Conservation (phyloP, 2,329 filamentous ascomycete species). For the Phaeosphaeriaceae sp. region DNA sequence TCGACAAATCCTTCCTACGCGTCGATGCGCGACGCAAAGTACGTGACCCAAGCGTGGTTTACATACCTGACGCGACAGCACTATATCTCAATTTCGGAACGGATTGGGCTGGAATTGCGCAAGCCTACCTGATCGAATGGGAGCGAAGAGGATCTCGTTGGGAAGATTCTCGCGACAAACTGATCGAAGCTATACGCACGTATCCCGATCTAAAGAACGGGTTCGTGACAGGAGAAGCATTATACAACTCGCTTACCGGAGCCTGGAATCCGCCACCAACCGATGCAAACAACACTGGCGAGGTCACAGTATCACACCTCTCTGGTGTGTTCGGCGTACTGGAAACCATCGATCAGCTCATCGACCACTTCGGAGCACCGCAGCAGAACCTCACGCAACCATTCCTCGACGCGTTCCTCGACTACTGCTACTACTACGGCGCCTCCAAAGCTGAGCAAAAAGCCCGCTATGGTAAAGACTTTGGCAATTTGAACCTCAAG, state of each 20-base stretch:
- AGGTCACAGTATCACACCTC: slow-evolving; percentile 62
- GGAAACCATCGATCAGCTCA: slow-evolving; percentile 64
- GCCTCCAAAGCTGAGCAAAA: slow-evolving; percentile 59
- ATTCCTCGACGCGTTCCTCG: slow-evolving; percentile 64
- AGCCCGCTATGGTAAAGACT: slow-evolving; percentile 60
- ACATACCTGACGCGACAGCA: slow-evolving; percentile 49
- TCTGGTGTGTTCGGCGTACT: slow-evolving; percentile 65
- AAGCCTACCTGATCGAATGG: slow-evolving; percentile 66
- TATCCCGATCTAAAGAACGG: slow-evolving; percentile 65
- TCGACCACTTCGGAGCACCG: slow-evolving; percentile 52
- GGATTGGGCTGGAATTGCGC: slow-evolving; percentile 65
- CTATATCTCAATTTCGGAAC: slow-evolving; percentile 64
- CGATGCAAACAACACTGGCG: slow-evolving; percentile 60
- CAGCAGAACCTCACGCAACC: slow-evolving; percentile 54
- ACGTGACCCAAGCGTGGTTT: slow-evolving; percentile 59
- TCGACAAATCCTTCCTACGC: slow-evolving; percentile 59
- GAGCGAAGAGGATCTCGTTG: slow-evolving; percentile 63
- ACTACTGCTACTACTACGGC: slow-evolving; percentile 67
- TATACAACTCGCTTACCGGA: slow-evolving; percentile 60
- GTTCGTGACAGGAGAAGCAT: slow-evolving; percentile 63
- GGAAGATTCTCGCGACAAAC: slow-evolving; percentile 60
- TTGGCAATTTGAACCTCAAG: slow-evolving; percentile 54
- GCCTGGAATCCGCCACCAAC: slow-evolving; percentile 60
- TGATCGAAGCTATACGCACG: slow-evolving; percentile 58
- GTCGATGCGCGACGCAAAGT: slow-evolving; percentile 68